Evolutionary conservation across 225 moss, liverwort and hornwort species (phyloP).

Genomic region (Straminergon stramineum): DNA sequence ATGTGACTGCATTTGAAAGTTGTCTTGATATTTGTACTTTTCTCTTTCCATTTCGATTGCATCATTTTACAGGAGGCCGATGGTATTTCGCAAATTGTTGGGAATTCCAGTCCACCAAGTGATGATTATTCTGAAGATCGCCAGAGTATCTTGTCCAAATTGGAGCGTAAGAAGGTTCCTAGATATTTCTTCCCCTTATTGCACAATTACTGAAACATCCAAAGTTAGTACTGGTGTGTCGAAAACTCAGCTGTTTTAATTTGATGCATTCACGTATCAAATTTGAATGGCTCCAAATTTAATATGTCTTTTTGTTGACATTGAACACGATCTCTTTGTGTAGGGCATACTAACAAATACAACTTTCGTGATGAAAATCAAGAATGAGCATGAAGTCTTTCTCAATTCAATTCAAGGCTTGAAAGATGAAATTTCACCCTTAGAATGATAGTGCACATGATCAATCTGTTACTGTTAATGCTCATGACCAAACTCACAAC

Average conservation of each 20-base stretch:
- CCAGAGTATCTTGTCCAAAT: too few relatives aligned
- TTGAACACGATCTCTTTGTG: not conserved
- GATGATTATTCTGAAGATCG: not conserved
- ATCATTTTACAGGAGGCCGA: not conserved
- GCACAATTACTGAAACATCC: not conserved
- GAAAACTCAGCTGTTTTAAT: too few relatives aligned
- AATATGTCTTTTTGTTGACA: too few relatives aligned
- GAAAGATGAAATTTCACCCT: too few relatives aligned
- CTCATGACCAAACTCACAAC: too few relatives aligned
- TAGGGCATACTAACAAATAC: accelerated
- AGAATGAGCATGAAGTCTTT: not conserved
- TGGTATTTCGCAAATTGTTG: not conserved
- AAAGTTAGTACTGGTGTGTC: not conserved
- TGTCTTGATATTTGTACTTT: too few relatives aligned
- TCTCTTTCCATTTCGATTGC: not conserved
- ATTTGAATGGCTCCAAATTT: not conserved
- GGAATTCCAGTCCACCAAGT: too few relatives aligned
- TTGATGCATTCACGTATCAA: too few relatives aligned
- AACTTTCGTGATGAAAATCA: not conserved
- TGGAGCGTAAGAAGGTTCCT: not conserved
- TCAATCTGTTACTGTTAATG: too few relatives aligned
- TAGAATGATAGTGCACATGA: too few relatives aligned
- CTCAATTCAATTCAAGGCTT: too few relatives aligned
- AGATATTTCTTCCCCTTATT: not conserved
- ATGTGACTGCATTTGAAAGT: not conserved